These are phyloP conservation scores for Globisporangium polare DNA, from an alignment of 352 stramenopile species.

Conservation along the genomic window DNA sequence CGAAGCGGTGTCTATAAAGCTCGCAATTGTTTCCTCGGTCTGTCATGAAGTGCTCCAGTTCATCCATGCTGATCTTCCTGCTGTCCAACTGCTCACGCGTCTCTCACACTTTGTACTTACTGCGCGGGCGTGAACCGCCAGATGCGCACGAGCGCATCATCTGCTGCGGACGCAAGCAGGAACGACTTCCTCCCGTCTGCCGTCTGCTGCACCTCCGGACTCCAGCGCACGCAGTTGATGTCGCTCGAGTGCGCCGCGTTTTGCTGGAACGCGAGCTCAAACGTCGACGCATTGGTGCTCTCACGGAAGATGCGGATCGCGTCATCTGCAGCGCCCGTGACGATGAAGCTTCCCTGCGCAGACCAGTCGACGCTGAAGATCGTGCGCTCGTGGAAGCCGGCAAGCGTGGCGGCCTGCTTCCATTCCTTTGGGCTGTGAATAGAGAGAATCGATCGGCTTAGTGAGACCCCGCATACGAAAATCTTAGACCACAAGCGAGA, in stretches of 20 bases:
- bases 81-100: neutral
- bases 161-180: constrained; percentile 60
- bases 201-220: constrained; percentile 22
- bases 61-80: neutral
- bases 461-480: too few species aligned
- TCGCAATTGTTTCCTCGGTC: neutral
- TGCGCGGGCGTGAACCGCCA: constrained; percentile 53
- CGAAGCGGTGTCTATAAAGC: constrained; percentile 9
- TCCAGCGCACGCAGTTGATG: constrained; percentile 84
- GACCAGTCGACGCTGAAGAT: constrained; percentile 95
- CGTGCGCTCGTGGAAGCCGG: constrained; percentile 82
- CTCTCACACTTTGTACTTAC: neutral
- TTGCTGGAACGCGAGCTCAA: constrained; percentile 66
- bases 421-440: constrained; percentile 60
- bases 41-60: too few species aligned
- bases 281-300: constrained; percentile 25
- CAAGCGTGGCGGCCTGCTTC: constrained; percentile 77
- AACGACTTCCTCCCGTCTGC: constrained; percentile 30
- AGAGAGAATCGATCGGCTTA: too few species aligned
- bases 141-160: constrained; percentile 62
- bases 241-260: constrained; percentile 63
- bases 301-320: constrained; percentile 86
- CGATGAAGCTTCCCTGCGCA: constrained; percentile 79
- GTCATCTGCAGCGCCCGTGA: constrained; percentile 90
- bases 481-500: too few species aligned